phyloP scores from a whole-genome alignment of 1,284 basidiomycete genomes.

The Fereydounia khargensis region DNA sequence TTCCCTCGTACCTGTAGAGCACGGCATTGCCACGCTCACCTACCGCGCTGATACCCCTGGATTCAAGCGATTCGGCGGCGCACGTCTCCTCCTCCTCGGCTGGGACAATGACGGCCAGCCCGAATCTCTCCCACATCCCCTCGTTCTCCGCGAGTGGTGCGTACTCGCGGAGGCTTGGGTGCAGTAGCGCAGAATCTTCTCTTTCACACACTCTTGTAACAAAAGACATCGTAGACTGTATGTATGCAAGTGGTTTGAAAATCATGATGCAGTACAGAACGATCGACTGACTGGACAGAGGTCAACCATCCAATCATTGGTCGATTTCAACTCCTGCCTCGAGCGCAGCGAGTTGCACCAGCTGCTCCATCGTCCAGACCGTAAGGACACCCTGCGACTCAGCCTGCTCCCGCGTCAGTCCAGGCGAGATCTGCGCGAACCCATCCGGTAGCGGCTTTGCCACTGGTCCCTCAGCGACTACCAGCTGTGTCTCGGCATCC shows the following conservation, averaged over 20 bases:
- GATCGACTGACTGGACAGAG: neutral
- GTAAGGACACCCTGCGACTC: constrained; percentile 2
- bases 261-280: neutral
- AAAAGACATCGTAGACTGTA: too few species aligned
- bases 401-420: constrained; percentile 1
- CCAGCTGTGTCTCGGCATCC: constrained; percentile 6
- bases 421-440: constrained; percentile 1
- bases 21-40: neutral
- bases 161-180: too few species aligned
- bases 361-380: constrained; percentile 12
- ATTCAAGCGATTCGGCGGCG: constrained; percentile 2
- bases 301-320: neutral
- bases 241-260: too few species aligned
- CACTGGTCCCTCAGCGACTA: constrained; percentile 9
- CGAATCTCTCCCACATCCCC: too few species aligned
- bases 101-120: neutral
- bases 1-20: neutral
- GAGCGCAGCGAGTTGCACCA: constrained; percentile 3
- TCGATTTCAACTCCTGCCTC: too few species aligned
- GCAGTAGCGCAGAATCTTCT: neutral
- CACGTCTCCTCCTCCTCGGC: constrained; percentile 1
- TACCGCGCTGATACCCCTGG: neutral
- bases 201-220: too few species aligned
- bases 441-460: too few species aligned
- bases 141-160: too few species aligned